Evolutionary conservation across 352 stramenopile genomes (phyloP), one percentile per base, ranked within the genome.

Genomic region (Thraustotheca clavata): DNA sequence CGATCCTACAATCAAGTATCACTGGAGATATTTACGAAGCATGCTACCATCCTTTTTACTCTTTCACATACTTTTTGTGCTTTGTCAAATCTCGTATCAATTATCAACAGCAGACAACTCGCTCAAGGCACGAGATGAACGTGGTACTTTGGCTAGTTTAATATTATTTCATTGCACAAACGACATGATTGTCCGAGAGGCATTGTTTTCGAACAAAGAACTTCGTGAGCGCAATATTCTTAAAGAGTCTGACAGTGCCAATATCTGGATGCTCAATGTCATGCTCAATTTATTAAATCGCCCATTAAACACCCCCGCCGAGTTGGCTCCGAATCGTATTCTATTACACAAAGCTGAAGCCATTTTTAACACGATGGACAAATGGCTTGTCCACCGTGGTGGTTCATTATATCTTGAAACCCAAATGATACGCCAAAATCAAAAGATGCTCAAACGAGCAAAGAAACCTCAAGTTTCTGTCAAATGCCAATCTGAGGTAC

Each of bases 11-110:
- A 89, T 83, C 11, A 94, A 94, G 66, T 92, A 94, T 26, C 80
- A 92, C 48, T 52, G 91, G 49, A 81, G 86, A 1, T 93, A 86
- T 50, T 65, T 94, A 59, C 86, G 86, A 20, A 87, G 76, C 8
- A 85, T 93, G 67, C 79, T 94, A 20, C 82, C 86, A 0, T 81
- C 80, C 0, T 80, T 69, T 35, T 69, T 94, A 59, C 88, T 93
- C 79, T 94, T 94, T 59, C 86, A 77, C 33, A 69, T 94, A 12
- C 80, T 89, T 48, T 86, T 91, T 54, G 60, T 93, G 54, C 61
- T 94, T 29, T 94, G 86, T 60, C 86, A 94, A 60, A 92, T 94
- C 34, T 91, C 86, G 18, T 94, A 94, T 48, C 83, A 94, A 52
- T 86, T 92, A 75, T 47, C 35, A 16, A 77, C 89, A 38, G 86